Evolutionary conservation across 2,329 filamentous ascomycete genomes (phyloP), one percentile per base, ranked within the genome.

Genomic region (Eutypa lata): DNA sequence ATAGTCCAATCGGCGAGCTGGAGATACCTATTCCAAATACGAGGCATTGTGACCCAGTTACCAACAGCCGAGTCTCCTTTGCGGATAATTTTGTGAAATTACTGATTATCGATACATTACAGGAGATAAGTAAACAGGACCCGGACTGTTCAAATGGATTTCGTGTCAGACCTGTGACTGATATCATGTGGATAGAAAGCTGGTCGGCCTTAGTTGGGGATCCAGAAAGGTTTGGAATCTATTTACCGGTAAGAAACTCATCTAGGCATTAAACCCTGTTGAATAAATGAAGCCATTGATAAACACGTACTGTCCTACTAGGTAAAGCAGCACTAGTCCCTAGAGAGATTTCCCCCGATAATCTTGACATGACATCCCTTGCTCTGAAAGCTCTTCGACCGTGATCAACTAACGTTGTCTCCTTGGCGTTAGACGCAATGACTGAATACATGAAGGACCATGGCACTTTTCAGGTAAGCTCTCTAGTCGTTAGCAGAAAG

Each of bases 331-430:
- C 62, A 67, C 35, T 60, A 65, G 19, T 67, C 66, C 31, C 57
- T 62, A 31, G 65, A 62, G 47, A 57, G 1, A 35, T 33, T 5
- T 71, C 65, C 43, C 68, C 69, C 2, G 57, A 35, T 35, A 14
- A 35, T 14, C 31, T 35, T 35, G 31, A 35, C 31, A 35, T 14
- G 7, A 35, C 70, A 7, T 61, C 68, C 10, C 54, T 65, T 8
- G 65, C 65, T 16, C 51, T 70, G 21, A 57, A 61, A 18, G 56
- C 61, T 3, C 59, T 70, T 37, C 57, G 52, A 6, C 61, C 53
- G 3, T 38, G 46, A 35, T 54, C 58, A 14, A 16, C 35, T 3
- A 28, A 57, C 4, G 38, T 53, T 11, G 38, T 35, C 37, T 44
- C 31, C 8, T 35, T 14, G 14, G 8, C 14, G 7, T 14, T 35